These are phyloP conservation scores for Penicillium paneum DNA, from an alignment of 2,329 filamentous ascomycete species.

Conservation along the genomic window DNA sequence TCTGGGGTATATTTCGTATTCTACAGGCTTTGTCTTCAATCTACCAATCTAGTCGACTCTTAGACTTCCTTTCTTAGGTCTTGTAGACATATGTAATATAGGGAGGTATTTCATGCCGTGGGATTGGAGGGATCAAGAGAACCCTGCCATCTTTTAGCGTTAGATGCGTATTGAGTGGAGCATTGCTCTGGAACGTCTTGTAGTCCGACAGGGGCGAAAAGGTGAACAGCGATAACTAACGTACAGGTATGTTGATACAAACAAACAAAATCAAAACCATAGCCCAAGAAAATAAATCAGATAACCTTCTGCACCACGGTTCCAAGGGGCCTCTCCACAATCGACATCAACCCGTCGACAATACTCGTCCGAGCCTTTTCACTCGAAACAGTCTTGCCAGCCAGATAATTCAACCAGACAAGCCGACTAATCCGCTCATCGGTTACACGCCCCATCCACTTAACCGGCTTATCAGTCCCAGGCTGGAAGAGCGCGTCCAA, in stretches of 20 bases:
- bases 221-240: not conserved
- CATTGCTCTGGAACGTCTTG: not conserved
- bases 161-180: conserved; percentile 7
- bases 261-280: not conserved
- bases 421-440: conserved; percentile 79
- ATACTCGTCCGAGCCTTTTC: conserved; percentile 77
- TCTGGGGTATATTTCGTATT: not conserved
- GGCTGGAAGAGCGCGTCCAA: conserved; percentile 65
- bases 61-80: not conserved
- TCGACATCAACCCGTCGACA: conserved; percentile 80
- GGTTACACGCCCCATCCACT: conserved; percentile 64
- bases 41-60: not conserved
- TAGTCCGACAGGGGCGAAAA: not conserved
- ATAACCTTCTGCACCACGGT: conserved; percentile 76
- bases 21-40: not conserved
- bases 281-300: conserved; percentile 12
- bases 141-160: not conserved
- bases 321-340: conserved; percentile 83
- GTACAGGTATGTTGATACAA: conserved; percentile 9
- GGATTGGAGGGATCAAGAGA: not conserved
- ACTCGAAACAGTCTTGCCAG: conserved; percentile 80
- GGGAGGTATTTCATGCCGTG: not conserved
- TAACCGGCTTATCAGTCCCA: conserved; percentile 47
- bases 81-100: not conserved
- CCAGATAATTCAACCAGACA: conserved; percentile 87